Evolutionary conservation across 345 rosid species (phyloP), one percentile per base, ranked within the genome.

Genomic region (Populus deltoides): DNA sequence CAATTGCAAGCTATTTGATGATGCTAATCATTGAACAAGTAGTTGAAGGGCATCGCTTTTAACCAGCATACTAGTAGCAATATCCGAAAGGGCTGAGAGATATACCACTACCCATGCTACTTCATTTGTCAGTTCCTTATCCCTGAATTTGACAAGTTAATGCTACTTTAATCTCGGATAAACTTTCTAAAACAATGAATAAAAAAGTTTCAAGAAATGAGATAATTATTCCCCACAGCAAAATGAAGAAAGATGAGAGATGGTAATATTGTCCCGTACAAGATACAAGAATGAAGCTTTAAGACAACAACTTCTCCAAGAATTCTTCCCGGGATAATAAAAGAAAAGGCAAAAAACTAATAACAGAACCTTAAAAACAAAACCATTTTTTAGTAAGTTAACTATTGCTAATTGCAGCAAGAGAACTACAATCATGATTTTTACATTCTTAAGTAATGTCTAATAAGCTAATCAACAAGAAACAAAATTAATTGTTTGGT

Each of bases 51-150:
- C 89, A 85, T 89, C 90, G 66, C 88, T 88, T 76, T 92, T 96
- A 83, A 92, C 89, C 73, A 96, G 85, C 85, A 91, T 53, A 84
- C 82, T 82, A 68, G 97, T 88, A 65, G 95, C 97, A 7, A 84
- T 68, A 86, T 91, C 90, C 73, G 99, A 96, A 63, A 93, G 98
- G 53, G 99, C 98, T 33, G 99, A 96, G 65, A 96, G 98, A 89
- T 92, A 96, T 68, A 91, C 99, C 82, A 92, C 91, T 20, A 92
- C 90, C 98, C 99, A 92, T 77, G 97, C 97, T 80, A 96, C 94
- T 85, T 96, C 97, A 36, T 94, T 93, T 63, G 98, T 90, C 85
- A 92, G 81, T 76, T 91, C 98, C 81, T 91, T 98, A 82, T 93
- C 94, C 86, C 99, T 96, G 86, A 78, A 85, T n/a, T 78, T 25